These are phyloP conservation scores for Oxyria digyna DNA, from an alignment of 148 eudicot species.

Conservation along the genomic window DNA sequence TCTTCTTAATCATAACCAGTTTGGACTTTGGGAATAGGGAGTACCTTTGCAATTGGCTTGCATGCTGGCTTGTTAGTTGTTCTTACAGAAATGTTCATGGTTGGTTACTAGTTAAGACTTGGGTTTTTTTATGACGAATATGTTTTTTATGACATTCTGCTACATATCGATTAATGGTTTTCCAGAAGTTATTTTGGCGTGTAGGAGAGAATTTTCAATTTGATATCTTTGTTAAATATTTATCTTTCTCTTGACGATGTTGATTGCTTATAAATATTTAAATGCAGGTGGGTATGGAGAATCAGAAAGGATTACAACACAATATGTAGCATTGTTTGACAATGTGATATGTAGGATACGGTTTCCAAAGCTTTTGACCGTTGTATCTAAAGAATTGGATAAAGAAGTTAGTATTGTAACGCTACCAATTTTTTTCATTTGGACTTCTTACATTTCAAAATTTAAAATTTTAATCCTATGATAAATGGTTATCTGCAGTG, in stretches of 20 bases:
- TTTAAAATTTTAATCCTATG: not conserved
- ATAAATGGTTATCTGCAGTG: conserved; percentile 29
- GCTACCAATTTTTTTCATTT: not conserved
- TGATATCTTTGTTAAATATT: not conserved
- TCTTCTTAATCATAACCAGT: not conserved
- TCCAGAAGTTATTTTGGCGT: not conserved
- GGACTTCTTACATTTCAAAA: not conserved
- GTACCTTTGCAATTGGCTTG: no score
- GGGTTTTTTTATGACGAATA: no score
- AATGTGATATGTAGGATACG: conserved; percentile 70
- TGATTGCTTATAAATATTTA: not conserved
- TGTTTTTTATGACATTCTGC: no score
- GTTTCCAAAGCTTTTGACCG: conserved; percentile 63
- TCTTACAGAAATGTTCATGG: no score
- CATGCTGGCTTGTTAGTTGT: no score
- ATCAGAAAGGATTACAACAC: conserved; percentile 35
- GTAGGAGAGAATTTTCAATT: not conserved
- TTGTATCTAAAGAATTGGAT: conserved; percentile 46
- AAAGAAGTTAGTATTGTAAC: conserved; percentile 38
- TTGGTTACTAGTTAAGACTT: no score
- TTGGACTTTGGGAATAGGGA: no score
- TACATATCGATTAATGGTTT: not conserved
- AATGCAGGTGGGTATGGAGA: conserved; percentile 48
- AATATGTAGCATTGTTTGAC: conserved; percentile 67
- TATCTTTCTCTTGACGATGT: not conserved